Percentiles rank a stretch among this genome's conserved stretches.
Conservation (phyloP, 225 moss, liverwort and hornwort genomes). For the Physcomitrium patens region DNA sequence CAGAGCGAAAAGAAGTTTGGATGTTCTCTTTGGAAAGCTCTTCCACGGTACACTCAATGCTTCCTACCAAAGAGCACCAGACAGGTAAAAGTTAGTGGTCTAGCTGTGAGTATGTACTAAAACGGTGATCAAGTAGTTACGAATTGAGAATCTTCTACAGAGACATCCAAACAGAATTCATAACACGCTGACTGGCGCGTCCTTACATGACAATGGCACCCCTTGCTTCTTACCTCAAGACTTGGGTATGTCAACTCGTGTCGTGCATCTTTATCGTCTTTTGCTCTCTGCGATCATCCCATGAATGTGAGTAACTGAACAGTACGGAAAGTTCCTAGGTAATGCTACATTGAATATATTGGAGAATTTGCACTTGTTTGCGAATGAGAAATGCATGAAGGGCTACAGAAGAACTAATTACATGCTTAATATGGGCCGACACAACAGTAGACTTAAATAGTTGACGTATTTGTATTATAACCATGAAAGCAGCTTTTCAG, state of each 20-base stretch:
- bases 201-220: neutral
- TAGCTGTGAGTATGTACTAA: neutral
- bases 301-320: constrained; percentile 14
- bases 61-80: constrained; percentile 56
- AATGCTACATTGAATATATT: constrained; percentile 17
- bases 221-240: constrained; percentile 61
- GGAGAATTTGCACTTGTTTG: neutral
- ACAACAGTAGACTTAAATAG: constrained; percentile 7
- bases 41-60: constrained; percentile 71
- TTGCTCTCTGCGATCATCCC: constrained; percentile 65
- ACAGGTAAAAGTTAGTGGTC: constrained; percentile 4
- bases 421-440: constrained; percentile 2
- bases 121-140: neutral
- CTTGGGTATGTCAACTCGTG: constrained; percentile 63
- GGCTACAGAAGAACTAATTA: constrained; percentile 15
- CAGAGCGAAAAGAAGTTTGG: constrained; percentile 78
- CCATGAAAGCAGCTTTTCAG: neutral
- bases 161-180: neutral
- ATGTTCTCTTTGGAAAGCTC: constrained; percentile 78
- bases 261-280: constrained; percentile 65
- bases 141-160: neutral
- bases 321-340: neutral
- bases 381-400: constrained; percentile 3
- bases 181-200: neutral
- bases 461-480: constrained; percentile 7